Conservation (phyloP, 495 filamentous ascomycete species). For the Xylaria sp. region DNA sequence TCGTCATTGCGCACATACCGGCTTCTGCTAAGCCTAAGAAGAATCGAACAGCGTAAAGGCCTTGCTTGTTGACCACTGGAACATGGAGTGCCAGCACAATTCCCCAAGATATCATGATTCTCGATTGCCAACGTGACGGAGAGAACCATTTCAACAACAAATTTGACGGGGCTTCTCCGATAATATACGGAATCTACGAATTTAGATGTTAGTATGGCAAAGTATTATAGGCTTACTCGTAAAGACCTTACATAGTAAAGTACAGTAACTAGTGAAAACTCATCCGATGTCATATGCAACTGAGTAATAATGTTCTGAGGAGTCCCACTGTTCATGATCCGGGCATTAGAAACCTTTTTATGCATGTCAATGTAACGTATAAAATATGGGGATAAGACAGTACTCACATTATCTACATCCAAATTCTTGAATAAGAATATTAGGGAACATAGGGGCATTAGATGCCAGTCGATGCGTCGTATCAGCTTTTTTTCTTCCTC, state of each 20-base stretch:
- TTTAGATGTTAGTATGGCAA: constrained; percentile 31
- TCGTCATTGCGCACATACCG: constrained; percentile 42
- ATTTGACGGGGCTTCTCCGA: constrained; percentile 54
- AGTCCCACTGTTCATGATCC: constrained; percentile 50
- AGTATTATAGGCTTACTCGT: not conserved
- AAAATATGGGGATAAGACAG: not conserved
- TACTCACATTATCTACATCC: constrained; percentile 48
- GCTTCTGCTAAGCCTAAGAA: constrained; percentile 44
- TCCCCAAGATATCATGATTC: constrained; percentile 49
- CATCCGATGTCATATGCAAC: constrained; percentile 43
- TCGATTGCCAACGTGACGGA: constrained; percentile 49
- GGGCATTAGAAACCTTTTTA: constrained; percentile 49
- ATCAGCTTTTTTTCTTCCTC: constrained; percentile 54
- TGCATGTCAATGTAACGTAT: not conserved
- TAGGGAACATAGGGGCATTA: constrained; percentile 51
- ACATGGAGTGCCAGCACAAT: constrained; percentile 45
- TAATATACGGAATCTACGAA: constrained; percentile 52
- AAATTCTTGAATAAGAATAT: constrained; percentile 57
- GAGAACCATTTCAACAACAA: constrained; percentile 48
- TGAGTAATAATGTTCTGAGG: constrained; percentile 53
- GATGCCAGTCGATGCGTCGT: constrained; percentile 53
- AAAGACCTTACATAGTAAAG: constrained; percentile 41
- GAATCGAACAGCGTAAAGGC: constrained; percentile 46
- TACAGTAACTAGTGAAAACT: constrained; percentile 41
- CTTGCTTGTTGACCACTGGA: constrained; percentile 45